phyloP scores from a whole-genome alignment of 139 green algal genomes.

The Picochlorum costavermella region DNA sequence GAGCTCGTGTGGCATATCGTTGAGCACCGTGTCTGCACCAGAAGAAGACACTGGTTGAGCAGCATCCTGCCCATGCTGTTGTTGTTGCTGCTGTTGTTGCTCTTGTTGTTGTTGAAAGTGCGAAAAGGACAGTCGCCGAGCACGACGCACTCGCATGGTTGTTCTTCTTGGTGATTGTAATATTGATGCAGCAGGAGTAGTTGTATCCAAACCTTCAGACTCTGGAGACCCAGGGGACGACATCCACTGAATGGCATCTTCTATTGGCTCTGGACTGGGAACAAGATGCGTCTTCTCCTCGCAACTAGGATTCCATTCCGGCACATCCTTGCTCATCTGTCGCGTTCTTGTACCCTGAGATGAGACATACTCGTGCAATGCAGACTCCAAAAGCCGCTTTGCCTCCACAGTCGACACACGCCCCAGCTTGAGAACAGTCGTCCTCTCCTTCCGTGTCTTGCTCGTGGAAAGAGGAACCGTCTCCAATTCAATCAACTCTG shows the following conservation, averaged over 20 bases:
- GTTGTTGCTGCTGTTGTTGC: background rate
- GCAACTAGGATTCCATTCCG: slow-evolving; percentile 4
- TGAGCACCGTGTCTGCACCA: slow-evolving; percentile 8
- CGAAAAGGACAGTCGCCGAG: background rate
- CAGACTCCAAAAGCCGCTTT: background rate
- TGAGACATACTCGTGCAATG: background rate
- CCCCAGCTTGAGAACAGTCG: background rate
- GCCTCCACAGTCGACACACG: background rate
- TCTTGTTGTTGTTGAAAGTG: too few species aligned
- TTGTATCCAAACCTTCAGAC: background rate
- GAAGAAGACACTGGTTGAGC: background rate
- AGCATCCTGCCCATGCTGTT: background rate
- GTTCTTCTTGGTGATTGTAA: background rate
- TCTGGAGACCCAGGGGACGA: background rate
- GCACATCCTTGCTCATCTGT: background rate
- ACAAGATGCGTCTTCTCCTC: background rate
- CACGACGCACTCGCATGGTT: background rate
- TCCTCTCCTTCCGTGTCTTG: background rate
- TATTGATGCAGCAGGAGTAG: background rate
- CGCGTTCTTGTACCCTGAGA: background rate
- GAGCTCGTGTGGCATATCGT: slow-evolving; percentile 15
- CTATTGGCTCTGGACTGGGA: slow-evolving; percentile 2
- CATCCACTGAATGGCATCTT: background rate
- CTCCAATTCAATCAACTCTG: slow-evolving; percentile 17
- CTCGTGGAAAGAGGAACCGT: background rate